A percentile compares a stretch with the other conserved stretches of the same genome.
Conservation (phyloP, 2,329 filamentous ascomycete species). For the Phyllosticta citriasiana region DNA sequence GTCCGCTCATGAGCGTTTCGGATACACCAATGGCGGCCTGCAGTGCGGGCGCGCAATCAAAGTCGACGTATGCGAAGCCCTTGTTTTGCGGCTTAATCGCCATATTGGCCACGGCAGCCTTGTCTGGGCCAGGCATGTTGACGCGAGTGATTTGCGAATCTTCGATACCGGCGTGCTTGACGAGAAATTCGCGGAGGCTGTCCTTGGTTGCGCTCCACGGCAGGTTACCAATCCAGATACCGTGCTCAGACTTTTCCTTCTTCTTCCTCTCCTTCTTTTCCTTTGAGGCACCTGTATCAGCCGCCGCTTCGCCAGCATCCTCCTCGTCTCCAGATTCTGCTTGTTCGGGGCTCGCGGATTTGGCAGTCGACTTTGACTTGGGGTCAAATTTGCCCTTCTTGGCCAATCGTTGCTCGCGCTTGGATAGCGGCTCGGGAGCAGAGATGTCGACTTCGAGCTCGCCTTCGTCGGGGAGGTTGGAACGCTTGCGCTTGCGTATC, state of each 20-base stretch:
- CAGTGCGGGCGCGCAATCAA: constrained; percentile 57
- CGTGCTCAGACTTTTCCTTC: constrained; percentile 61
- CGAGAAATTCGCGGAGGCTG: constrained; percentile 71
- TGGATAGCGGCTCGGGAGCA: constrained; percentile 89
- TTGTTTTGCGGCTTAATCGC: constrained; percentile 59
- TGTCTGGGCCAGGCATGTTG: constrained; percentile 57
- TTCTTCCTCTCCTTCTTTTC: constrained; percentile 14
- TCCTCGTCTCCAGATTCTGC: constrained; percentile 8
- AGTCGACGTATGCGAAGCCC: constrained; percentile 95
- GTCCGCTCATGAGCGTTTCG: constrained; percentile 68
- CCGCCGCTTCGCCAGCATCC: constrained; percentile 26
- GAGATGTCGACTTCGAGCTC: constrained; percentile 77
- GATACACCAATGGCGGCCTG: constrained; percentile 73
- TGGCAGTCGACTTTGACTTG: constrained; percentile 9
- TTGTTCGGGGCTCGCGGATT: constrained; percentile 9
- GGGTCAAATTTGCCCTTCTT: constrained; percentile 64
- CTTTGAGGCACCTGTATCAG: constrained; percentile 12
- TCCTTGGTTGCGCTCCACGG: constrained; percentile 69
- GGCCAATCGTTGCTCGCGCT: constrained; percentile 78
- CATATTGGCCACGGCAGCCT: constrained; percentile 25
- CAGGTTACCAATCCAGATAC: constrained; percentile 94
- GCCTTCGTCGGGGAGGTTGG: constrained; percentile 44
- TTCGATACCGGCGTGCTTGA: constrained; percentile 49
- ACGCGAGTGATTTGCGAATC: constrained; percentile 71
- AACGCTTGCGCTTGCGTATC: constrained; percentile 40